Base-by-base conservation (phyloP, 805 yeast species). In the Geotrichum ghanense region DNA sequence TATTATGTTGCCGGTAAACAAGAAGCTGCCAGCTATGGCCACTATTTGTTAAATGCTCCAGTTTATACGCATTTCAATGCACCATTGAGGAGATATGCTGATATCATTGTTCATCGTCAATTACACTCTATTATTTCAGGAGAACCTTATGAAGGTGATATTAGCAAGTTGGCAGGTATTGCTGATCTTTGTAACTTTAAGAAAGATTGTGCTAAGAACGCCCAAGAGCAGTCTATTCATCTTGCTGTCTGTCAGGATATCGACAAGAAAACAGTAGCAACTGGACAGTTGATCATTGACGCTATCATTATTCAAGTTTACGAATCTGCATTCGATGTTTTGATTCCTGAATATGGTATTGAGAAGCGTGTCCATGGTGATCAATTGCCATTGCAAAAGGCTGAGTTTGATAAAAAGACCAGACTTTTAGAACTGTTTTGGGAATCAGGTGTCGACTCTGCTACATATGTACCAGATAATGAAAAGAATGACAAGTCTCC, bases 301-400 rank as follows among this genome's bases (percentile, higher is more conserved):
- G 97, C 95, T 14, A 78, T 87, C 14, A 92, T 90, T 16, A 66
- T 87, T 22, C 96, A 88, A 63, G 97, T 90, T 7, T 89, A 90
- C 62, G 97, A 92, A 65, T 85, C 95, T 1, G 86, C 97, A 1
- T 92, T 92, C 67, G 98, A 92, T 63, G 90, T 89, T 2, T 77
- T 83, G 53, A 71, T 89, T 51, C 95, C 96, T 1, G 95, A 87
- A 53, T 83, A 88, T 67, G 97, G 97, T 41, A 83, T 89, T 56
- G 97, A 89, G 61, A 89, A 89, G 65, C 74, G 97, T 58, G 96
- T 89, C 20, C 98, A 92, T 59, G 97, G 97, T 22, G 98, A 92
- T 65, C 97, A 92, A 65, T 70, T 92, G 47, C 97, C 97, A 9
- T 70, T 90, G 51, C 77, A 77, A 21, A 89, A 88, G 63, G 97